Evolutionary conservation across 371 early-diverging fungal genomes (phyloP).

Genomic region (Haplosporangium sp.): DNA sequence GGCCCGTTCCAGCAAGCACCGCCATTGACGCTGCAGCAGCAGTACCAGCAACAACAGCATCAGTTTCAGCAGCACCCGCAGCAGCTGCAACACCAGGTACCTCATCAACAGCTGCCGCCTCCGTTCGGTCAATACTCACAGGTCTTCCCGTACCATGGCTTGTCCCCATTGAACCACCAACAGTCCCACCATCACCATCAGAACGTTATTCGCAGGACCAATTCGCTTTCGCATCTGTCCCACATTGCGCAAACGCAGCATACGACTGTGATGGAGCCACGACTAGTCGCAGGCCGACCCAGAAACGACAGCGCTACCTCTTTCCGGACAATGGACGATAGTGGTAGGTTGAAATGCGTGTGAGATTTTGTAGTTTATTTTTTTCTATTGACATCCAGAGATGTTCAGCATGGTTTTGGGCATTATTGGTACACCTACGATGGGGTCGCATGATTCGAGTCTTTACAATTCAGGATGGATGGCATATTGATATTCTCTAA

Average conservation of each 20-base stretch:
- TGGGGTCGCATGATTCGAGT: too few relatives aligned
- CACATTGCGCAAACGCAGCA: slow-evolving; percentile 23
- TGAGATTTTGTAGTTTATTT: background rate
- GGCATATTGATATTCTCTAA: background rate
- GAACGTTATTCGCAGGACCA: slow-evolving; percentile 42
- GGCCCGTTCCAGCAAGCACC: slow-evolving; percentile 10
- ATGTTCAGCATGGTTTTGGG: too few relatives aligned
- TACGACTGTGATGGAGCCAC: slow-evolving; percentile 30
- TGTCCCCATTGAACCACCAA: slow-evolving; percentile 15
- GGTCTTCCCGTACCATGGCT: slow-evolving; percentile 21
- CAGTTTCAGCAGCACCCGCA: slow-evolving; percentile 23
- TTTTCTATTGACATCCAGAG: background rate
- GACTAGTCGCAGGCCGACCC: slow-evolving; percentile 46
- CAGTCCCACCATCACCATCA: slow-evolving; percentile 11
- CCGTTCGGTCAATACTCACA: slow-evolving; percentile 41
- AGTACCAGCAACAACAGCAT: slow-evolving; percentile 6
- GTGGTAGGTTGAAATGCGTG: slow-evolving; percentile 22
- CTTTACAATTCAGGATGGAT: too few relatives aligned
- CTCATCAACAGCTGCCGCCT: slow-evolving; percentile 18
- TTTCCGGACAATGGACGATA: slow-evolving; percentile 32
- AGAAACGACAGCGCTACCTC: slow-evolving; percentile 44
- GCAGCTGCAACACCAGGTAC: slow-evolving; percentile 18
- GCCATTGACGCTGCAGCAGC: slow-evolving; percentile 3
- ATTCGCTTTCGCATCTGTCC: slow-evolving; percentile 47
- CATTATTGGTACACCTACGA: too few relatives aligned